phyloP scores from a whole-genome alignment of 2,329 filamentous ascomycete genomes.

The Rutstroemia sp. region DNA sequence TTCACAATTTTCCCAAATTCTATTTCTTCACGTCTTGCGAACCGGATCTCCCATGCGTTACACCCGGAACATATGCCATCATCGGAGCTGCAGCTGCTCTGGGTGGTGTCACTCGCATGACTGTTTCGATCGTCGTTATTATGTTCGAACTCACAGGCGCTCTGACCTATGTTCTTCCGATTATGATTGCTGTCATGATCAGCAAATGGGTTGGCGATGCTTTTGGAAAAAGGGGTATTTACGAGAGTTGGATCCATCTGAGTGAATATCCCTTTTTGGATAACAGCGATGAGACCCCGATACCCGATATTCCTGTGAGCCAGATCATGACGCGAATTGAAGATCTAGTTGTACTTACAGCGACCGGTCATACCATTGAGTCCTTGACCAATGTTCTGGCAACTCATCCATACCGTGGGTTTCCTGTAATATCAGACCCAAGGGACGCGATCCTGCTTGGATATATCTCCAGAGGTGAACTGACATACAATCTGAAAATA shows the following conservation, averaged over 20 bases:
- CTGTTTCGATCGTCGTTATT: constrained; percentile 96
- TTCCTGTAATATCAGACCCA: constrained; percentile 78
- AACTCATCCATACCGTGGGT: constrained; percentile 76
- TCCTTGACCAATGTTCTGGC: constrained; percentile 64
- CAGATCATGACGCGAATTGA: constrained; percentile 91
- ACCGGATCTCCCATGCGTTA: constrained; percentile 77
- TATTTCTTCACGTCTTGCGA: constrained; percentile 8
- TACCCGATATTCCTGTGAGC: constrained; percentile 78
- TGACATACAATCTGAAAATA: constrained; percentile 69
- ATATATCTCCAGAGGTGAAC: constrained; percentile 88
- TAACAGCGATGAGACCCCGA: constrained; percentile 69
- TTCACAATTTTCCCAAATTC: constrained; percentile 40
- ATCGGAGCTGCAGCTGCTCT: constrained; percentile 93
- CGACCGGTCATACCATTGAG: constrained; percentile 79
- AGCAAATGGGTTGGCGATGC: constrained; percentile 98
- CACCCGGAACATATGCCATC: constrained; percentile 92
- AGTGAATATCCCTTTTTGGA: constrained; percentile 95
- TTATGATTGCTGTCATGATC: constrained; percentile 98
- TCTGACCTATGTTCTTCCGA: constrained; percentile 90
- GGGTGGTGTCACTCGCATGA: constrained; percentile 90
- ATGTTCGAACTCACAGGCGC: constrained; percentile 98
- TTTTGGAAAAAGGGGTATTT: constrained; percentile 87
- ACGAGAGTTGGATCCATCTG: constrained; percentile 96
- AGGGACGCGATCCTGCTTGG: constrained; percentile 75
- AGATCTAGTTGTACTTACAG: constrained; percentile 80